phyloP scores from a whole-genome alignment of 495 filamentous ascomycete species.

The Penicillium chermesinum region DNA sequence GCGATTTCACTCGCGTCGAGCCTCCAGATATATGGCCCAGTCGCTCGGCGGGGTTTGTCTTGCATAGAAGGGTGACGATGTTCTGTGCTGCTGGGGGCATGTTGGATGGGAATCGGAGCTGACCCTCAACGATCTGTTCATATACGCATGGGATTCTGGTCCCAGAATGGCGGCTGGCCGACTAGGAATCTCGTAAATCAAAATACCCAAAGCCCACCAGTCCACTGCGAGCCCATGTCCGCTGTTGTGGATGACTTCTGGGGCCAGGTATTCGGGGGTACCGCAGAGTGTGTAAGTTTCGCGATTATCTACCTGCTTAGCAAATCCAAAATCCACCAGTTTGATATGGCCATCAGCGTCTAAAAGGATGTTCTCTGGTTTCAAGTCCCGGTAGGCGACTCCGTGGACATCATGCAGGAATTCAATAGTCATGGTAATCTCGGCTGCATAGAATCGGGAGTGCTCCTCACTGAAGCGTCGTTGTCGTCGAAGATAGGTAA shows the following conservation, averaged over 20 bases:
- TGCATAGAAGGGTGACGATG: slow-evolving; percentile 81
- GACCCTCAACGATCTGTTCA: slow-evolving; percentile 55
- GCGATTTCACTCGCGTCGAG: slow-evolving; percentile 72
- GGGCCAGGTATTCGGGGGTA: slow-evolving; percentile 93
- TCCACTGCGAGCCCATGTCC: slow-evolving; percentile 96
- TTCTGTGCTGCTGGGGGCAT: slow-evolving; percentile 75
- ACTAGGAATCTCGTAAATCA: slow-evolving; percentile 96
- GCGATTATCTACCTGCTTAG: slow-evolving; percentile 57
- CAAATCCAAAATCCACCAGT: slow-evolving; percentile 97
- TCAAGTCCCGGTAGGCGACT: slow-evolving; percentile 91
- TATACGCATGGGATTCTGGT: slow-evolving; percentile 95
- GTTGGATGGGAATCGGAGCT: slow-evolving; percentile 31
- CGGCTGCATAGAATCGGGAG: slow-evolving; percentile 89
- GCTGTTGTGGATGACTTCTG: slow-evolving; percentile 93
- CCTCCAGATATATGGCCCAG: slow-evolving; percentile 87
- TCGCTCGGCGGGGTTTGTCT: slow-evolving; percentile 78
- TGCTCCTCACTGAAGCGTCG: slow-evolving; percentile 81
- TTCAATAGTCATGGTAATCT: slow-evolving; percentile 89
- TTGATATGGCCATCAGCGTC: slow-evolving; percentile 92
- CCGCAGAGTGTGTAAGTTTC: slow-evolving; percentile 97
- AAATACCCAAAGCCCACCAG: slow-evolving; percentile 96
- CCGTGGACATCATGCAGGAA: slow-evolving; percentile 80
- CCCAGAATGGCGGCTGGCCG: slow-evolving; percentile 96
- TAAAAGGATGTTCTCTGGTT: slow-evolving; percentile 92
- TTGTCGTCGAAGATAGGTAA: slow-evolving; percentile 82